phyloP scores from a whole-genome alignment of 2,329 filamentous ascomycete species.

The Paecilomyces formosus region DNA sequence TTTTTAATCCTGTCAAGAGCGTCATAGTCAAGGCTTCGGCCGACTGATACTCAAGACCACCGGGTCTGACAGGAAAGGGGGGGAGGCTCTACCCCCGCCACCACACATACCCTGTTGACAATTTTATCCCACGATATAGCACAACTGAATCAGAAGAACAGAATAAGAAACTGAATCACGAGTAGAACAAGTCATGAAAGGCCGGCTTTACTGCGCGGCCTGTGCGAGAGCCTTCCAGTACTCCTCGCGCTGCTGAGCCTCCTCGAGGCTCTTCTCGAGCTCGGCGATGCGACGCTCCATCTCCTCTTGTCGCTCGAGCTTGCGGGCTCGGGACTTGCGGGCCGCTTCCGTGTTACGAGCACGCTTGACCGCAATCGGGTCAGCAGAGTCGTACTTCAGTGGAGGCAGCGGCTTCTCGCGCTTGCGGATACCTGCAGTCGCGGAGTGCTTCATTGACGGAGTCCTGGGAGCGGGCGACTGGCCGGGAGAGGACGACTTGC shows the following conservation, averaged over 20 bases:
- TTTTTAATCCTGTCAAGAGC: conserved; percentile 20
- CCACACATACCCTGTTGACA: conserved; percentile 12
- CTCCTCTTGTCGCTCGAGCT: conserved; percentile 66
- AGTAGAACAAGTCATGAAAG: conserved; percentile 5
- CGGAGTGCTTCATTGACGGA: conserved; percentile 55
- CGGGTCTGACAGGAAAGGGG: conserved; percentile 12
- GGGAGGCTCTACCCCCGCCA: conserved; percentile 29
- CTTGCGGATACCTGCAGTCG: conserved; percentile 65
- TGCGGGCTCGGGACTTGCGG: conserved; percentile 84
- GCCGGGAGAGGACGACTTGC: conserved; percentile 35
- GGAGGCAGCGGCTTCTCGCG: conserved; percentile 74
- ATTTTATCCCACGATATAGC: conserved; percentile 10
- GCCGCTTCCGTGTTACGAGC: conserved; percentile 89
- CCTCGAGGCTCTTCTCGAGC: conserved; percentile 45
- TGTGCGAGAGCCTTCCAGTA: conserved; percentile 29
- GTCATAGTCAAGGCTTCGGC: conserved; percentile 10
- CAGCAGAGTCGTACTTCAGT: conserved; percentile 66
- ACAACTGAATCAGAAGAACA: conserved; percentile 6
- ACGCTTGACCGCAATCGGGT: conserved; percentile 80
- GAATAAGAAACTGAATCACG: background rate
- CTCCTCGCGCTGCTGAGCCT: conserved; percentile 28
- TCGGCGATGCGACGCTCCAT: conserved; percentile 67
- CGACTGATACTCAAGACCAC: conserved; percentile 18
- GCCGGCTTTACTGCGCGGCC: conserved; percentile 9
- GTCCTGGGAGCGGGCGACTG: conserved; percentile 28